Base-by-base conservation (phyloP, 352 stramenopile species). In the Pythium guiyangense region DNA sequence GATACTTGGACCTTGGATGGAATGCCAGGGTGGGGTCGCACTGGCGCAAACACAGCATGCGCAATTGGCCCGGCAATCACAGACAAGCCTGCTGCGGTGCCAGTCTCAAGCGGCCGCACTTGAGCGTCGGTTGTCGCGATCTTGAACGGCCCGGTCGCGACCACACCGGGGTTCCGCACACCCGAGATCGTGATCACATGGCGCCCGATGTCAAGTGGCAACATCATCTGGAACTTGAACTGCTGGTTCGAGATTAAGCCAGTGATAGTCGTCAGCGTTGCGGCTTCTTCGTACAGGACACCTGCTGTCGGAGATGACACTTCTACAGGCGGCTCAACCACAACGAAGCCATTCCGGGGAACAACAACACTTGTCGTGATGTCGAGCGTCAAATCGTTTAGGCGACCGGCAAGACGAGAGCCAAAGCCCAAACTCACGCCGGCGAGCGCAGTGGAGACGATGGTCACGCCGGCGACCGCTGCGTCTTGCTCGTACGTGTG, bases 1-100 rank as follows among this genome's bases (percentile, higher is more conserved):
- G 66, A 70, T 15, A 89, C 55, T 25, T 69, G 58, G 29, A 78
- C 66, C 17, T 57, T 57, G 10, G 76, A 81, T 35, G 52, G 54
- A 22, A 87, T 76, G 4, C 74, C 79, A 31, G 76, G 76, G 22
- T 86, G 72, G 3, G 76, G 50, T 9, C 70, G 65, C 1, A 65
- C 47, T 12, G 70, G 57, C 9, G 48, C 58, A 22, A 89, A 56
- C 1, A 52, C 43, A 10, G 76, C 76, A 26, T 73, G 52, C 1
- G 55, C 44, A 18, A 89, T 70, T 2, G 31, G 49, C 6, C 79
- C 79, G 10, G 74, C 40, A 0, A 64, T 37, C 44, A 71, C 77
- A 0, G 54, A 57, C 29, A 87, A 40, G 14, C 74, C 70, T 25
- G 26, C 25, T 12, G 60, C 60, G 11, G 35, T 55, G 4, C 48